Percentiles rank a stretch among this genome's conserved stretches.
phyloP scores from a whole-genome alignment of 345 rosid species.

The Euphorbia peplus region DNA sequence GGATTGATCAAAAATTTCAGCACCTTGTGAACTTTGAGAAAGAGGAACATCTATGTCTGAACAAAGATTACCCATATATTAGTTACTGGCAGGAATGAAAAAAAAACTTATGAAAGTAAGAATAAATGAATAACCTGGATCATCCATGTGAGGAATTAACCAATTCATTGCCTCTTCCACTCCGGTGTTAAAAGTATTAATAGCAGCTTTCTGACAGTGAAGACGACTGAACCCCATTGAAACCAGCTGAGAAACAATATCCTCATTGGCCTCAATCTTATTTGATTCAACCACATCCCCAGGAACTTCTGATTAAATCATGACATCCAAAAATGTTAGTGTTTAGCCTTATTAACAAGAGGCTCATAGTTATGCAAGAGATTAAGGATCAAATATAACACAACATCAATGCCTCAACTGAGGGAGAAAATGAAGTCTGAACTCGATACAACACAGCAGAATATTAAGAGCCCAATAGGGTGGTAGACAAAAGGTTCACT shows the following conservation, averaged over 20 bases:
- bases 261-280: conserved; percentile 64
- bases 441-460: neutral
- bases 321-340: neutral
- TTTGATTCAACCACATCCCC: conserved; percentile 51
- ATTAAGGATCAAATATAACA: too few relatives aligned
- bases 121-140: conserved; percentile 53
- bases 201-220: conserved; percentile 93
- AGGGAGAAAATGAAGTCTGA: neutral
- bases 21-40: conserved; percentile 35
- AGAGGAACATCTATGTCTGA: conserved; percentile 78
- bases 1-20: conserved; percentile 56
- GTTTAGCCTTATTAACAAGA: neutral
- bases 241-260: conserved; percentile 80
- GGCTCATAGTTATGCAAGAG: neutral
- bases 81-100: neutral
- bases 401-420: neutral
- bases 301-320: conserved; percentile 39
- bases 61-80: conserved; percentile 9
- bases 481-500: neutral
- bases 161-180: conserved; percentile 98
- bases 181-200: conserved; percentile 77
- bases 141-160: conserved; percentile 91
- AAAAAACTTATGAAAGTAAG: neutral
- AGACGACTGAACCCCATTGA: conserved; percentile 88
- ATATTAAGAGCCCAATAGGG: neutral